Evolutionary conservation across 176 grass and related monocot species (phyloP).

Genomic region (Zizania latifolia): DNA sequence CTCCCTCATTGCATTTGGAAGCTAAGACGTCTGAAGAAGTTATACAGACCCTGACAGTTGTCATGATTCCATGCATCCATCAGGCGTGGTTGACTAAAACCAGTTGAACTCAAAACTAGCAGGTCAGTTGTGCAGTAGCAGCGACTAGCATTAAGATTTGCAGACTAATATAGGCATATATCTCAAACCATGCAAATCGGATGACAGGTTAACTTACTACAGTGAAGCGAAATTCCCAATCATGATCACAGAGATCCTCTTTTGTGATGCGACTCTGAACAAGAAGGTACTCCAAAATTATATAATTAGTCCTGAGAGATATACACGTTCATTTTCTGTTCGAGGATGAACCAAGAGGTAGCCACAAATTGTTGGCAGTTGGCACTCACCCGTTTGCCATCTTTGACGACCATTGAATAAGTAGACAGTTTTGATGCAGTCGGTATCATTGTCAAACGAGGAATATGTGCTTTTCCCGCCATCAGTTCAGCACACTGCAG

Average conservation of each 20-base stretch:
- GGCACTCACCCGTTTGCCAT: slow-evolving; percentile 71
- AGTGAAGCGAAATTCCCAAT: slow-evolving; percentile 80
- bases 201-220: slow-evolving; percentile 43
- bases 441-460: slow-evolving; percentile 40
- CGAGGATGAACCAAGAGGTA: slow-evolving; percentile 19
- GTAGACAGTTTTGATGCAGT: slow-evolving; percentile 58
- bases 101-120: slow-evolving; percentile 48
- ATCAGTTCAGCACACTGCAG: slow-evolving; percentile 60
- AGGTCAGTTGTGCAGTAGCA: slow-evolving; percentile 26
- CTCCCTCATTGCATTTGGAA: slow-evolving; percentile 34
- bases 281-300: slow-evolving; percentile 15
- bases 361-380: not conserved
- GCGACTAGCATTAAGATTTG: slow-evolving; percentile 1
- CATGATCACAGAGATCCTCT: slow-evolving; percentile 83
- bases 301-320: slow-evolving; percentile 1
- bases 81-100: slow-evolving; percentile 34
- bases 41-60: slow-evolving; percentile 36
- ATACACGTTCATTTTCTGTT: slow-evolving; percentile 4
- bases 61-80: slow-evolving; percentile 45
- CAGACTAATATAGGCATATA: not conserved
- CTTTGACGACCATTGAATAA: slow-evolving; percentile 77
- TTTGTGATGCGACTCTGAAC: slow-evolving; percentile 70
- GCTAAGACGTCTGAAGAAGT: slow-evolving; percentile 40
- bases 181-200: slow-evolving; percentile 13
- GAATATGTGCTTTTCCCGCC: slow-evolving; percentile 73